Conservation (phyloP, 2,329 filamentous ascomycete species). For the Neonectria sp. region DNA sequence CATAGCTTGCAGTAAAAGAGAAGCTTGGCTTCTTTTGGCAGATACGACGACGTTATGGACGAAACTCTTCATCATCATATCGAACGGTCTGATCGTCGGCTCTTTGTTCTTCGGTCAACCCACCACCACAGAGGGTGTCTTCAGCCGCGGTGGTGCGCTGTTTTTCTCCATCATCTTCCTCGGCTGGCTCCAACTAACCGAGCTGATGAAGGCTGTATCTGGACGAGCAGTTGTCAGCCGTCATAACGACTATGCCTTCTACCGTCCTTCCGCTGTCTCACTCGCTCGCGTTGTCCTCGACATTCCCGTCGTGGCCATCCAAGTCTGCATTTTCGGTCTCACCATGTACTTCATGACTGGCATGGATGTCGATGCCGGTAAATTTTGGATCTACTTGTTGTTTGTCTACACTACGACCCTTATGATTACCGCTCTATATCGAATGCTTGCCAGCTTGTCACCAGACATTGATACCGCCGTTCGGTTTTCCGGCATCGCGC, state of each 20-base stretch:
- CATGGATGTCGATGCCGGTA: slow-evolving; percentile 73
- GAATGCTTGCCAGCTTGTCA: slow-evolving; percentile 71
- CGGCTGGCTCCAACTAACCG: slow-evolving; percentile 79
- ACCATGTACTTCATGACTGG: slow-evolving; percentile 84
- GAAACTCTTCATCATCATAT: slow-evolving; percentile 84
- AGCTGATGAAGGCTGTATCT: slow-evolving; percentile 83
- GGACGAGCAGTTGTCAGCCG: slow-evolving; percentile 73
- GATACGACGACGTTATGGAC: slow-evolving; percentile 83
- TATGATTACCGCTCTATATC: slow-evolving; percentile 65
- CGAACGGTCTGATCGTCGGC: slow-evolving; percentile 81
- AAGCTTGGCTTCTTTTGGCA: slow-evolving; percentile 84
- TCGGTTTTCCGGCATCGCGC: slow-evolving; percentile 67
- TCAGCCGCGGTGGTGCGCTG: slow-evolving; percentile 62
- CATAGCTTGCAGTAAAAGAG: slow-evolving; percentile 76
- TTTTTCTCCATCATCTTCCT: slow-evolving; percentile 68
- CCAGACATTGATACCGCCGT: slow-evolving; percentile 75
- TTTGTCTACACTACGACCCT: slow-evolving; percentile 72
- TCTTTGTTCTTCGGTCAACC: slow-evolving; percentile 82
- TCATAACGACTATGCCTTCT: slow-evolving; percentile 66
- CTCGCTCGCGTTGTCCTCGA: slow-evolving; percentile 70
- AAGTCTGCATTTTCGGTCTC: slow-evolving; percentile 78
- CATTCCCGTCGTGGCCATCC: slow-evolving; percentile 72
- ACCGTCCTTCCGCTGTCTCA: slow-evolving; percentile 68
- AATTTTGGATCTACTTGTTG: slow-evolving; percentile 77
- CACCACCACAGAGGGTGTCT: slow-evolving; percentile 74